Evolutionary conservation across 1,284 basidiomycete genomes (phyloP), one percentile per base, ranked within the genome.

Genomic region (Gomphus bonarii): DNA sequence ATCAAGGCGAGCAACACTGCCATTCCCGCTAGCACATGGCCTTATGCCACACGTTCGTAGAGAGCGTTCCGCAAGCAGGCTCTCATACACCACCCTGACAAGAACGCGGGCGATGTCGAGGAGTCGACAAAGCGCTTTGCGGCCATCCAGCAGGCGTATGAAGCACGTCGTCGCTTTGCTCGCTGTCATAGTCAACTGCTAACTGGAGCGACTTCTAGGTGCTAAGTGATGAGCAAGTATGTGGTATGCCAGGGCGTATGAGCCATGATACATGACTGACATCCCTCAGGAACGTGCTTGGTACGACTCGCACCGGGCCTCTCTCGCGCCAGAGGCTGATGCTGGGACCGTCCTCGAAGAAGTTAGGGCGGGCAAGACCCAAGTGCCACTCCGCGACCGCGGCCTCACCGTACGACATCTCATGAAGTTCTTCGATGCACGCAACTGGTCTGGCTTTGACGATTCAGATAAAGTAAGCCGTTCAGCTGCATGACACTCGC

Each of bases 261-360:
- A 59, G 58, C 59, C 46, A 46, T 65, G 25, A 48, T 62, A 61
- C 3, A 16, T 36, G 42, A 54, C 48, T 59, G 50, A 48, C 50
- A 25, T 61, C 65, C 66, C 76, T 73, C 79, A 94, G 90, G 95
- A 99, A 77, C 78, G 95, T 61, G 94, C 95, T 44, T 99, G 95
- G 91, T 99, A 99, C 69, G 95, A 99, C 69, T 85, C 85, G n/a
- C 95, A 98, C 69, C 82, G 90, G 48, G 86, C 91, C 35, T 87
- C 88, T n/a, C 76, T 93, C 8, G 77, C 78, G 11, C 88, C 91
- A 1, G 88, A 91, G 63, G 85, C 88, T 43, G 92, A 95, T 67
- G 87, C 82, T 20, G 79, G 86, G 57, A 84, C 82, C 10, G 81
- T 95, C 4, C 91, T 91, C 64, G 85, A 94, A 61, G 89, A 94